A percentile compares a stretch with the other conserved stretches of the same genome.
Conservation (phyloP, 306 rosid species). For the cucumber (Cucumis sativus) region DNA sequence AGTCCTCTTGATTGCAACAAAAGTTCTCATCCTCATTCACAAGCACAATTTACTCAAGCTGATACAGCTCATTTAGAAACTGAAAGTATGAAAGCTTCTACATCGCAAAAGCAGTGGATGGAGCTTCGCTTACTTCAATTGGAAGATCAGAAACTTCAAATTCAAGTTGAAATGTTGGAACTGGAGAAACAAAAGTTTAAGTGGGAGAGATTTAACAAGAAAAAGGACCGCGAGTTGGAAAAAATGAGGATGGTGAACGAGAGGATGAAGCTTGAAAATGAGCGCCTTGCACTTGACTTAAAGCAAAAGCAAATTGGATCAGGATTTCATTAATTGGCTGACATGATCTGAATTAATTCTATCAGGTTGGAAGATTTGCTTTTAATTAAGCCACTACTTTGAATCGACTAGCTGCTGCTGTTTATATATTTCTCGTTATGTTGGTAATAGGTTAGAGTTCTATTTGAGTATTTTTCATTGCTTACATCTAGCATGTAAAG, state of each 20-base stretch:
- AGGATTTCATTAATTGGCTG: constrained; percentile 30
- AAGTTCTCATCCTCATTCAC: constrained; percentile 27
- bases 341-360: constrained; percentile 10
- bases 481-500: constrained; percentile 5
- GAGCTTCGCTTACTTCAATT: constrained; percentile 52
- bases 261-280: constrained; percentile 80
- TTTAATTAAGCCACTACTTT: background rate
- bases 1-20: constrained; percentile 36
- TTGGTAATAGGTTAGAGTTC: background rate
- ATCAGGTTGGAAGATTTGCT: background rate
- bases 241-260: constrained; percentile 69
- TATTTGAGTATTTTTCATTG: constrained; percentile 1
- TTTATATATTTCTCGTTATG: background rate
- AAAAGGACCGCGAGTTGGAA: constrained; percentile 72
- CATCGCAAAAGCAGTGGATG: constrained; percentile 60
- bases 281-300: constrained; percentile 50
- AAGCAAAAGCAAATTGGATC: constrained; percentile 50
- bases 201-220: constrained; percentile 76
- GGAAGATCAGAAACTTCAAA: constrained; percentile 77
- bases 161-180: constrained; percentile 65
- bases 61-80: constrained; percentile 40
- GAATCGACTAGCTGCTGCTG: background rate
- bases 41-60: constrained; percentile 21
- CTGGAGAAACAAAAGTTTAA: constrained; percentile 65
- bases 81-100: constrained; percentile 41